Evolutionary conservation across 345 rosid species (phyloP).

Genomic region (Lumnitzera racemosa): DNA sequence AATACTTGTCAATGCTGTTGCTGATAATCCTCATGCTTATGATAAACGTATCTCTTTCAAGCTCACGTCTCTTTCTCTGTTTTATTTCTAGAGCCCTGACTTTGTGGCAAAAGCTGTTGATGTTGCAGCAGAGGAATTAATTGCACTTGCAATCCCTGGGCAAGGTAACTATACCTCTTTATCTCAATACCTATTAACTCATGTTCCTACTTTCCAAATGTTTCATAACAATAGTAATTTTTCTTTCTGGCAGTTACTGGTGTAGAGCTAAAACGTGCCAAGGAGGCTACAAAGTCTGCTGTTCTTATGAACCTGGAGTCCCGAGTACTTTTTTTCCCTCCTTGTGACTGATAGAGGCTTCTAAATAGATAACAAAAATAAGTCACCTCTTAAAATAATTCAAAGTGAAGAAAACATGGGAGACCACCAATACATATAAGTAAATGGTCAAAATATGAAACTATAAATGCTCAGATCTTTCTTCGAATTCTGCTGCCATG

Average conservation of each 20-base stretch:
- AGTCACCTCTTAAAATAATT: no score
- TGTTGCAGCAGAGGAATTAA: slow-evolving; percentile 56
- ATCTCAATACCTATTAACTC: slow-evolving; percentile 1
- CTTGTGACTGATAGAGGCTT: background rate
- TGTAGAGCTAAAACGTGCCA: slow-evolving; percentile 68
- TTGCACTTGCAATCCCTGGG: slow-evolving; percentile 59
- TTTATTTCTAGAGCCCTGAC: slow-evolving; percentile 40
- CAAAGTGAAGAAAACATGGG: no score
- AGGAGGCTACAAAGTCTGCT: slow-evolving; percentile 83
- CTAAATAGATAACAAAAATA: no score
- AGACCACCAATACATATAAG: no score
- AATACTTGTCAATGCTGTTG: background rate
- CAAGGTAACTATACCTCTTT: slow-evolving; percentile 30
- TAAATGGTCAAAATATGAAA: no score
- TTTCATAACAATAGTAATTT: background rate
- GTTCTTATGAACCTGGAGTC: slow-evolving; percentile 88
- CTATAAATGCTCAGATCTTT: no score
- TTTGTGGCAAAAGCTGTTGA: slow-evolving; percentile 58
- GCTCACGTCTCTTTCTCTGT: background rate
- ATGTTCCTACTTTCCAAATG: slow-evolving; percentile 1
- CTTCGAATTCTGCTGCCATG: background rate
- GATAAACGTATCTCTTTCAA: background rate
- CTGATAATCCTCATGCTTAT: background rate
- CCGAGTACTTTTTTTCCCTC: slow-evolving; percentile 32
- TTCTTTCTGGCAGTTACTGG: slow-evolving; percentile 39